Percentiles rank a stretch among this genome's conserved stretches.
These are phyloP conservation scores for Rhinocladiella similis DNA, from an alignment of 2,329 filamentous ascomycete genomes.

Conservation along the genomic window DNA sequence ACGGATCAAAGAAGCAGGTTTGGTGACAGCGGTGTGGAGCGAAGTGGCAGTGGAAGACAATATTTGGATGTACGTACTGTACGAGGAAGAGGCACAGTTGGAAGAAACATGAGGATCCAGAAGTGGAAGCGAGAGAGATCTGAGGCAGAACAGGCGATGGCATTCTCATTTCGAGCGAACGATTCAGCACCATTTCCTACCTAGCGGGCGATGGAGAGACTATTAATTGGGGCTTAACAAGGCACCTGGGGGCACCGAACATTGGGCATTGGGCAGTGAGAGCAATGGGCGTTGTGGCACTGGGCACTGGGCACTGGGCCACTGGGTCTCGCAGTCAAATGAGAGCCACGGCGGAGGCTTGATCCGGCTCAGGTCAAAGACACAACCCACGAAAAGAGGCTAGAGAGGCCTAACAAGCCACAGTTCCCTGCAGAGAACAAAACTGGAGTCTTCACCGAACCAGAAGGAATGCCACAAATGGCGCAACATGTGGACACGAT, in stretches of 20 bases:
- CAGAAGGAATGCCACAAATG: background rate
- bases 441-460: background rate
- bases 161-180: background rate
- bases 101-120: background rate
- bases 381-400: too few species aligned
- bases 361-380: background rate
- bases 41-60: background rate
- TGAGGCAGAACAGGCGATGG: conserved; percentile 3
- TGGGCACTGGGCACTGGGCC: too few species aligned
- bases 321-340: background rate
- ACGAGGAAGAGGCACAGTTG: background rate
- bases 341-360: background rate
- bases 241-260: too few species aligned
- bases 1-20: conserved; percentile 5
- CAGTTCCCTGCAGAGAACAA: background rate
- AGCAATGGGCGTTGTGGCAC: too few species aligned
- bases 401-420: background rate
- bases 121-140: conserved; percentile 8
- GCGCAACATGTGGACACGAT: background rate
- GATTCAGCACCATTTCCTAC: too few species aligned
- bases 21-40: background rate
- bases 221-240: too few species aligned
- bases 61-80: background rate
- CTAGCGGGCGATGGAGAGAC: too few species aligned
- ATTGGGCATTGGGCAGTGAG: too few species aligned